Evolutionary conservation across 495 filamentous ascomycete genomes (phyloP), one percentile per base, ranked within the genome.

Genomic region (Penicillium subrubescens): DNA sequence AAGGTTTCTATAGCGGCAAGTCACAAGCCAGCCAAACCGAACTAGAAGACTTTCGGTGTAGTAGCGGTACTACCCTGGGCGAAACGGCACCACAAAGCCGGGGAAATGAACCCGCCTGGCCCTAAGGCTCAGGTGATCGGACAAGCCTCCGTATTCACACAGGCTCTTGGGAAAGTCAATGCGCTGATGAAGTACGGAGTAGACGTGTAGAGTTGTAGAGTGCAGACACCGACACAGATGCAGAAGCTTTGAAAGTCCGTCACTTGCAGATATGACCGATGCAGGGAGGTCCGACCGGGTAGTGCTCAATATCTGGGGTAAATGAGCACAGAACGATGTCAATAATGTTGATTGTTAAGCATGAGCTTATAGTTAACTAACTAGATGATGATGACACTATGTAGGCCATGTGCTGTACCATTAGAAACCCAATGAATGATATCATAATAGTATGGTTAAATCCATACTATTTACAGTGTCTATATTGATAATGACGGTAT

Each of bases 111-210:
- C 31, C 31, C 8, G 31, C 31, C 5, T 33, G 25, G 35, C 35
- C 50, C 3, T 17, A 44, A 43, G 34, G 39, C 50, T 64, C 64
- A 64, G 31, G n/a, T 67, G 62, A 65, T 60, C 65, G 62, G 65
- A 14, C 8, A 53, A 7, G 31, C 44, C 60, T 53, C 67, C 67
- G 67, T 57, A 41, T 52, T 17, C 21, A 25, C 35, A 33, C 1
- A 29, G n/a, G 0, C 19, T 21, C 44, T 23, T 48, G 44, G 23
- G 25, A 25, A 12, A 14, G 48, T 23, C 29, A 64, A 67, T 53
- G 60, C 46, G 61, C 48, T 14, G 48, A 52, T 31, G 25, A 52
- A 25, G 2, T n/a, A 21, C 2, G 7, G 25, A 31, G 21, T 17
- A 23, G 44, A 25, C 21, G 25, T 23, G 25, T 27, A 27, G 25